Percentiles rank a stretch among this genome's conserved stretches.
Evolutionary conservation across 805 yeast species (phyloP).

Genomic region (Spathaspora hagerdaliae): DNA sequence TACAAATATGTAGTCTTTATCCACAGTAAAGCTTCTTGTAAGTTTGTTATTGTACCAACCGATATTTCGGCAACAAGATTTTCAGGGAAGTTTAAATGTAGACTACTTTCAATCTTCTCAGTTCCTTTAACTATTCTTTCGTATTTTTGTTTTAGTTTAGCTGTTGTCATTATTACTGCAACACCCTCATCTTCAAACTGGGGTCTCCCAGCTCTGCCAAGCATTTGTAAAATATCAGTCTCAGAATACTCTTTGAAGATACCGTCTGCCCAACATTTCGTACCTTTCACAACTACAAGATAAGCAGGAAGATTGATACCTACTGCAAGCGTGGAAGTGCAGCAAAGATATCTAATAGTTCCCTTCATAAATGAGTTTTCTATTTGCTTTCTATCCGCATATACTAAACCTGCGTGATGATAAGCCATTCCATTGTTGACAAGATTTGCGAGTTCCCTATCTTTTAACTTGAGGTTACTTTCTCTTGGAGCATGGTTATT

Average conservation of each 20-base stretch:
- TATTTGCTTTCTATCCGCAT: conserved; percentile 41
- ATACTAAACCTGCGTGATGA: conserved; percentile 57
- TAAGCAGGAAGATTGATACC: conserved; percentile 63
- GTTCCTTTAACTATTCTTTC: conserved; percentile 39
- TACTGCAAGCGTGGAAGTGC: conserved; percentile 58
- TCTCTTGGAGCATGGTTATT: not conserved
- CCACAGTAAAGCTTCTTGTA: conserved; percentile 43
- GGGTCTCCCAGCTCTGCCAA: conserved; percentile 65
- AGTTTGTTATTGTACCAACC: conserved; percentile 29
- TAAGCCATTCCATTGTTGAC: conserved; percentile 41
- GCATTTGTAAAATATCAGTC: conserved; percentile 57
- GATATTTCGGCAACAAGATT: conserved; percentile 13
- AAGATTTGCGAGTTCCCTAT: conserved; percentile 21
- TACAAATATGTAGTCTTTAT: conserved; percentile 46
- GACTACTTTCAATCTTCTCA: conserved; percentile 44
- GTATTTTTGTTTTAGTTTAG: conserved; percentile 29
- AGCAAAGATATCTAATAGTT: conserved; percentile 41
- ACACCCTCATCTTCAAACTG: conserved; percentile 50
- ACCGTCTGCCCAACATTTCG: conserved; percentile 53
- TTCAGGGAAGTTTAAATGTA: conserved; percentile 13
- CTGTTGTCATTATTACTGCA: conserved; percentile 46
- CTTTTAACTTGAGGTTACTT: conserved; percentile 10
- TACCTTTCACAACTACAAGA: conserved; percentile 58
- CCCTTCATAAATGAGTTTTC: conserved; percentile 45
- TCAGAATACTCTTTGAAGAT: conserved; percentile 51